These are phyloP conservation scores for Aspergillus pseudoterreus DNA, from an alignment of 2,329 filamentous ascomycete species.

Conservation along the genomic window DNA sequence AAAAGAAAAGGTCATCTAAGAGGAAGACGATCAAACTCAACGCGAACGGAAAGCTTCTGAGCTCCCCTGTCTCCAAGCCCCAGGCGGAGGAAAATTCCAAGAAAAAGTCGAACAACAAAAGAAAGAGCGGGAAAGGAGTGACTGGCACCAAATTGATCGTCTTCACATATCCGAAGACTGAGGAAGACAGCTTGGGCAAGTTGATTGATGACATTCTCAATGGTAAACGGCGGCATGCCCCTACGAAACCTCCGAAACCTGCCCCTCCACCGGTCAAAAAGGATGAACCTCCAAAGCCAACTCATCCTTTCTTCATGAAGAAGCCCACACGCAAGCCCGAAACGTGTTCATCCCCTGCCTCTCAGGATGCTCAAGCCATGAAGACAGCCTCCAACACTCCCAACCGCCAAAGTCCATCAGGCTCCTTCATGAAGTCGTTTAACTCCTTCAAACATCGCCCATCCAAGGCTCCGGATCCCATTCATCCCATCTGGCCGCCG, in stretches of 20 bases:
- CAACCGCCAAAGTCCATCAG: neutral
- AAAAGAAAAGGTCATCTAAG: constrained; percentile 43
- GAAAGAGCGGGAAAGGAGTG: constrained; percentile 28
- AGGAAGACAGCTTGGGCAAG: constrained; percentile 51
- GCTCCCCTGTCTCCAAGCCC: constrained; percentile 25
- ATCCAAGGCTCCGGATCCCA: constrained; percentile 27
- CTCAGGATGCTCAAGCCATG: neutral
- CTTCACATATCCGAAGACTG: constrained; percentile 58
- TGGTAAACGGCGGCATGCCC: constrained; percentile 30
- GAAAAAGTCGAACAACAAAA: constrained; percentile 6
- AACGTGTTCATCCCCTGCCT: neutral
- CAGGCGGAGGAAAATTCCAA: constrained; percentile 15
- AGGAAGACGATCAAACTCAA: constrained; percentile 47
- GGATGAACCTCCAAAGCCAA: constrained; percentile 41
- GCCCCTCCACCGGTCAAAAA: constrained; percentile 9
- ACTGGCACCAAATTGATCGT: constrained; percentile 43
- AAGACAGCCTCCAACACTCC: neutral
- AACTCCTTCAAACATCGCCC: constrained; percentile 18
- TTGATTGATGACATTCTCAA: constrained; percentile 62
- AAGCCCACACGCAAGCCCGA: constrained; percentile 41
- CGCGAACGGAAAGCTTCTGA: constrained; percentile 42
- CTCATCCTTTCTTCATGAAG: constrained; percentile 68
- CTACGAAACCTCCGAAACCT: constrained; percentile 15
- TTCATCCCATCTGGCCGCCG: constrained; percentile 39
- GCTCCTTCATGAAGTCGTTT: constrained; percentile 3